A percentile compares a stretch with the other conserved stretches of the same genome.
phyloP scores from a whole-genome alignment of 2,329 filamentous ascomycete species.

The Mycosphaerella sp. region DNA sequence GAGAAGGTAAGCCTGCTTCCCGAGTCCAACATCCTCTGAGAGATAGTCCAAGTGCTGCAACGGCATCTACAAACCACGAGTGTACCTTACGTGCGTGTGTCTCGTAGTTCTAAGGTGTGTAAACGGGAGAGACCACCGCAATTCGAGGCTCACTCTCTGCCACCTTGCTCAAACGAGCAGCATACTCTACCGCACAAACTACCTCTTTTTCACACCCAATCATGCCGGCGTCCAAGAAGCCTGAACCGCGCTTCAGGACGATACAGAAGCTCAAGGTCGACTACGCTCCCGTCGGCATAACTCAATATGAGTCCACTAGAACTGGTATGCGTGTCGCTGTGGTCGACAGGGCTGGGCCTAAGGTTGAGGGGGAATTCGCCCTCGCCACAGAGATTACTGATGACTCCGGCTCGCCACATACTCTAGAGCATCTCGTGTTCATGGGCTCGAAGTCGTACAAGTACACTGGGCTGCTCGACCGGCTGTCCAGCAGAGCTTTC shows the following conservation, averaged over 20 bases:
- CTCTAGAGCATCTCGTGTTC: slow-evolving; percentile 49
- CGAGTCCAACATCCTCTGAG: no score
- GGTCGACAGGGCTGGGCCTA: slow-evolving; percentile 88
- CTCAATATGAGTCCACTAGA: slow-evolving; percentile 90
- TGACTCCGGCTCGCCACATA: slow-evolving; percentile 77
- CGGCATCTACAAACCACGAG: neutral
- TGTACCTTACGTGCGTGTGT: neutral
- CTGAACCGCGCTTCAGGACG: slow-evolving; percentile 63
- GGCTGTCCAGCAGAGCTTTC: slow-evolving; percentile 87
- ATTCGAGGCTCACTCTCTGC: neutral
- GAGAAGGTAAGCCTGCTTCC: no score
- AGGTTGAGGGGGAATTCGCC: slow-evolving; percentile 89
- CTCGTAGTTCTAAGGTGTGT: neutral
- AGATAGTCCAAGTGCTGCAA: no score
- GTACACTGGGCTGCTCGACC: slow-evolving; percentile 93
- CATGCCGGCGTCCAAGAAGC: slow-evolving; percentile 34
- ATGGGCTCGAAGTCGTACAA: slow-evolving; percentile 83
- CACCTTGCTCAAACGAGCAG: neutral
- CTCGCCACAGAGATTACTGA: slow-evolving; percentile 96
- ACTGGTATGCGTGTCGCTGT: slow-evolving; percentile 94
- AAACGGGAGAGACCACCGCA: neutral
- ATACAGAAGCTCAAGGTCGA: slow-evolving; percentile 82
- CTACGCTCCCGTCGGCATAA: slow-evolving; percentile 81
- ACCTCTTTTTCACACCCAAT: neutral
- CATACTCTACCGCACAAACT: no score